phyloP scores from a whole-genome alignment of 768 basidiomycete genomes.

The Filobasidium wieringae region DNA sequence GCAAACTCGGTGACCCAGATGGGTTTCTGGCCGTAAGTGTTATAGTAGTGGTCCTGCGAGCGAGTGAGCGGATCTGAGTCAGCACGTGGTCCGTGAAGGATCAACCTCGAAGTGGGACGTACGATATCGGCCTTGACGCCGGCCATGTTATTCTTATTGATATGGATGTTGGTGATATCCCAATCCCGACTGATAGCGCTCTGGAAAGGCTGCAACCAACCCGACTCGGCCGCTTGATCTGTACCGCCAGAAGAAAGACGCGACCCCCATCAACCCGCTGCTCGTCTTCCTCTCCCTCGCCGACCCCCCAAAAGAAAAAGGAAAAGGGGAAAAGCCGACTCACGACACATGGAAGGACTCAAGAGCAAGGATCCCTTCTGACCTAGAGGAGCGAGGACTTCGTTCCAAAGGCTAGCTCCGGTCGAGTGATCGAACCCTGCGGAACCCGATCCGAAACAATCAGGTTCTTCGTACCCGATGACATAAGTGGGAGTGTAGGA shows the following conservation, averaged over 20 bases:
- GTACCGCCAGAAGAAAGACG: no score
- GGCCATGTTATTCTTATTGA: slow-evolving; percentile 36
- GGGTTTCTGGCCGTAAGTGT: slow-evolving; percentile 32
- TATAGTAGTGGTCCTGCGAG: slow-evolving; percentile 30
- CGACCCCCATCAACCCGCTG: neutral
- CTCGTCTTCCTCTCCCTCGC: no score
- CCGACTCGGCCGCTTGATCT: slow-evolving; percentile 36
- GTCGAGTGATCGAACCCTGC: slow-evolving; percentile 20
- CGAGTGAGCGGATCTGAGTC: no score
- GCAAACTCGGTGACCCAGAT: slow-evolving; percentile 37
- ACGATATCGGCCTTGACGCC: slow-evolving; percentile 32
- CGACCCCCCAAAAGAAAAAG: no score
- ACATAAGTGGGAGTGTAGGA: slow-evolving; percentile 31
- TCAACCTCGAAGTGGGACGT: no score
- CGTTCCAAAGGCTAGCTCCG: slow-evolving; percentile 32
- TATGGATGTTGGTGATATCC: slow-evolving; percentile 34
- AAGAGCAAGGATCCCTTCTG: slow-evolving; percentile 29
- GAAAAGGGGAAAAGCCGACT: neutral
- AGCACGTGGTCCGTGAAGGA: neutral
- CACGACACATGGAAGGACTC: slow-evolving; percentile 37
- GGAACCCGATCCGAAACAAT: slow-evolving; percentile 28
- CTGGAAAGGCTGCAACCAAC: slow-evolving; percentile 36
- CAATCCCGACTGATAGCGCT: slow-evolving; percentile 18
- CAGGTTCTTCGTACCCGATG: slow-evolving; percentile 39
- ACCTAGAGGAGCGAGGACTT: slow-evolving; percentile 27